phyloP scores from a whole-genome alignment of 1,284 basidiomycete genomes.

The Ganoderma meredithae region DNA sequence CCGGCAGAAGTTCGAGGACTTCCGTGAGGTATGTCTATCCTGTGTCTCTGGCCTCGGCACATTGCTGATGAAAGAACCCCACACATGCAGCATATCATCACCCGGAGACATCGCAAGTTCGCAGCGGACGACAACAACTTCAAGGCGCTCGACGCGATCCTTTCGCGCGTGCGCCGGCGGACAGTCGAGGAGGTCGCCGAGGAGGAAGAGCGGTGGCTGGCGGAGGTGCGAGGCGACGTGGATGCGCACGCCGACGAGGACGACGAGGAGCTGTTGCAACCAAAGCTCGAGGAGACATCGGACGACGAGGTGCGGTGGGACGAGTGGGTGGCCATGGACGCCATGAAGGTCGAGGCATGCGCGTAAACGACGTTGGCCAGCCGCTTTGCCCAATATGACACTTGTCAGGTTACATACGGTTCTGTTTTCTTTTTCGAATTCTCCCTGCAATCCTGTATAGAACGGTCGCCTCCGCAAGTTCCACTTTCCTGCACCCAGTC shows the following conservation, averaged over 20 bases:
- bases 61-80: slow-evolving; percentile 3
- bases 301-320: slow-evolving; percentile 41
- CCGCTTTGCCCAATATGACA: slow-evolving; percentile 8
- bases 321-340: slow-evolving; percentile 39
- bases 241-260: slow-evolving; percentile 22
- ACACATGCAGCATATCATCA: slow-evolving; percentile 75
- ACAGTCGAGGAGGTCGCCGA: slow-evolving; percentile 54
- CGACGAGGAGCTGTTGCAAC: slow-evolving; percentile 29
- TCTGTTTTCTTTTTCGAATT: not conserved
- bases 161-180: slow-evolving; percentile 77
- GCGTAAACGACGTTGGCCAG: slow-evolving; percentile 5
- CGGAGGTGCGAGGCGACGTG: slow-evolving; percentile 20
- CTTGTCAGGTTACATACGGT: slow-evolving; percentile 6
- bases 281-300: slow-evolving; percentile 21
- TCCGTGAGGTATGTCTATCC: slow-evolving; percentile 67
- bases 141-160: slow-evolving; percentile 80
- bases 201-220: slow-evolving; percentile 29
- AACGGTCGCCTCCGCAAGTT: not conserved
- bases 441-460: not conserved
- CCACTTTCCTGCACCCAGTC: slow-evolving; percentile 2
- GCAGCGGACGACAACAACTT: slow-evolving; percentile 87
- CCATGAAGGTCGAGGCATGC: slow-evolving; percentile 23
- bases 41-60: not conserved
- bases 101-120: slow-evolving; percentile 87
- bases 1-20: slow-evolving; percentile 89